Conservation (phyloP, 2,329 filamentous ascomycete species). For the Nectriaceae sp. region DNA sequence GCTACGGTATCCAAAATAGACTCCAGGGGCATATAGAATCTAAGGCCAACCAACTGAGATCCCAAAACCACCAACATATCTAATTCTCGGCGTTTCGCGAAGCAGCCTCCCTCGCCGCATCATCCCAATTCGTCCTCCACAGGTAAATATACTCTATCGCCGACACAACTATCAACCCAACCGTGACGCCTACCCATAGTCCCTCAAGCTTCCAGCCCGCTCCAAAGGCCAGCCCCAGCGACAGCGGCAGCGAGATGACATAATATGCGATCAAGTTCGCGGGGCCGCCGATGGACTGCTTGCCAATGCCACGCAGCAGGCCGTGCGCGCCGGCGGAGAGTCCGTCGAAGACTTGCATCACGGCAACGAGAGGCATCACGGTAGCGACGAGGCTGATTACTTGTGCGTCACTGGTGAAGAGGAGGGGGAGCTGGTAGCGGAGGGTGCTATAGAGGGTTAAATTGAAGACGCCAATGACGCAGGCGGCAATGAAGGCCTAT, state of each 20-base stretch:
- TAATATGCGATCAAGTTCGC: conserved; percentile 89
- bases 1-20: too few relatives aligned
- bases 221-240: conserved; percentile 76
- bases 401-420: conserved; percentile 75
- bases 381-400: conserved; percentile 69
- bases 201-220: conserved; percentile 76
- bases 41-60: too few relatives aligned
- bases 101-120: conserved; percentile 55
- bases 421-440: conserved; percentile 70
- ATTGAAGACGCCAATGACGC: conserved; percentile 78
- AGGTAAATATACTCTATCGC: conserved; percentile 57
- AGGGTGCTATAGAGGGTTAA: conserved; percentile 68
- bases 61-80: too few relatives aligned
- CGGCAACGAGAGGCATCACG: conserved; percentile 77
- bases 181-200: conserved; percentile 76
- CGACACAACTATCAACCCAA: conserved; percentile 65
- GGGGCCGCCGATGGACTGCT: conserved; percentile 87
- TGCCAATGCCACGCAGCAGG: conserved; percentile 81
- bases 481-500: conserved; percentile 61
- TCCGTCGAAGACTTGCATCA: conserved; percentile 89
- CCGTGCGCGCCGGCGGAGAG: conserved; percentile 80
- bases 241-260: conserved; percentile 79
- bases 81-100: conserved; percentile 51
- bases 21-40: too few relatives aligned
- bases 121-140: conserved; percentile 54